Evolutionary conservation across 2,329 filamentous ascomycete genomes (phyloP), one percentile per base, ranked within the genome.

Genomic region (Aureobasidium uvarum): DNA sequence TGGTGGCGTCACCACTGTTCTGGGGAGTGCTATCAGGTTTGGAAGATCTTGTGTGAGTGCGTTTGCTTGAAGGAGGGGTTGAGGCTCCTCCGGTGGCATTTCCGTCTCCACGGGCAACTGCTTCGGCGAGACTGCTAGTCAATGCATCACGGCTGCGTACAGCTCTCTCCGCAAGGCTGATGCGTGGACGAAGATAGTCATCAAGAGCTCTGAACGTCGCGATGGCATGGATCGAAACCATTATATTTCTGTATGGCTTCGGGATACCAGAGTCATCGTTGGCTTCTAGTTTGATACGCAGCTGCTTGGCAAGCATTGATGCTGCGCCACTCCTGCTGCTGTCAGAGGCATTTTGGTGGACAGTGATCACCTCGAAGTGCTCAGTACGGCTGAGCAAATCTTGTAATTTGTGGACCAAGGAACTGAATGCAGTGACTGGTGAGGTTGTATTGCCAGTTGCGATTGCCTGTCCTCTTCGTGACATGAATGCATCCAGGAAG

Each of bases 171-270:
- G 90, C 87, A 16, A 95, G 76, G 71, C 84, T 92, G 66, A 99
- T 96, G 67, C 94, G 86, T 8, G 95, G 95, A 43, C 95, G 88
- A 50, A 99, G 83, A 75, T 98, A 99, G 74, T 99, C 95, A 74
- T 98, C 95, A 28, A 99, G 80, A 0, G 94, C 91, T 76, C 97
- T 98, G 81, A 99, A 98, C 0, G 93, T 98, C 2, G 95, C 94
- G 72, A 99, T 98, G 18, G 95, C 95, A 75, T 99, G 95, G 66
- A 99, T 99, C 0, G 92, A 96, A 0, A 99, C 95, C 89, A 97
- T 97, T 68, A 99, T 96, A 70, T 94, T 96, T 25, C 91, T 86
- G 74, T 96, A 98, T 0, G 89, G 83, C 41, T 88, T 85, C 20
- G 95, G 95, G 67, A 99, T 95, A 56, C 95, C 91, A 0, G 92